Evolutionary conservation across 345 rosid genomes (phyloP).

Genomic region (Eucalyptus grandis): DNA sequence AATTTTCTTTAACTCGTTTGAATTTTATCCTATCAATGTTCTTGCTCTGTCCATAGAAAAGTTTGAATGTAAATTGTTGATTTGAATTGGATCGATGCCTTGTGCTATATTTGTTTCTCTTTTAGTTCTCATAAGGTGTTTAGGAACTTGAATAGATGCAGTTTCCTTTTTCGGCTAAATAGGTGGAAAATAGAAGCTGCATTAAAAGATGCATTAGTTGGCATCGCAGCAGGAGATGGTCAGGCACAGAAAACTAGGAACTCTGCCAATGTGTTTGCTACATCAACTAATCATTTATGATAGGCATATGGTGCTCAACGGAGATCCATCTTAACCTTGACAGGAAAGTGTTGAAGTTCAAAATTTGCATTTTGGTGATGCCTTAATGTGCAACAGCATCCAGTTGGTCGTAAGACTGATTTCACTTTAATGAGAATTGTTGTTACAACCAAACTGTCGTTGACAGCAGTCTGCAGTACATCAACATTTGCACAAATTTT

Average conservation of each 20-base stretch:
- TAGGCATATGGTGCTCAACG: background rate
- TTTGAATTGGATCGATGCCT: background rate
- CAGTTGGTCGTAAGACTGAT: background rate
- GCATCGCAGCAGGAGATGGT: background rate
- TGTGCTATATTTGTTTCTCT: background rate
- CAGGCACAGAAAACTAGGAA: background rate
- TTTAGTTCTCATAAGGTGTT: background rate
- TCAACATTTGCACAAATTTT: background rate
- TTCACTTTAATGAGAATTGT: background rate
- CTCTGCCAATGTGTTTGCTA: background rate
- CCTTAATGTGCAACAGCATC: background rate
- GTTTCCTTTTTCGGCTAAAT: background rate
- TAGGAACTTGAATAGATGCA: background rate
- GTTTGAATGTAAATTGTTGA: background rate
- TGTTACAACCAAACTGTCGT: background rate
- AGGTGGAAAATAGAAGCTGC: background rate
- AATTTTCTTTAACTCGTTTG: background rate
- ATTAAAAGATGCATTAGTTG: background rate
- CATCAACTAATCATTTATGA: background rate
- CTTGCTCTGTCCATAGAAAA: background rate
- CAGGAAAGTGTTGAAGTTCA: background rate
- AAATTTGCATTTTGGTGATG: background rate
- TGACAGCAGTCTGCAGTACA: background rate
- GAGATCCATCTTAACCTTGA: background rate
- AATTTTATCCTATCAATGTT: background rate